These are phyloP conservation scores for Inga leiocalycina DNA, from an alignment of 306 rosid genomes.

Conservation along the genomic window DNA sequence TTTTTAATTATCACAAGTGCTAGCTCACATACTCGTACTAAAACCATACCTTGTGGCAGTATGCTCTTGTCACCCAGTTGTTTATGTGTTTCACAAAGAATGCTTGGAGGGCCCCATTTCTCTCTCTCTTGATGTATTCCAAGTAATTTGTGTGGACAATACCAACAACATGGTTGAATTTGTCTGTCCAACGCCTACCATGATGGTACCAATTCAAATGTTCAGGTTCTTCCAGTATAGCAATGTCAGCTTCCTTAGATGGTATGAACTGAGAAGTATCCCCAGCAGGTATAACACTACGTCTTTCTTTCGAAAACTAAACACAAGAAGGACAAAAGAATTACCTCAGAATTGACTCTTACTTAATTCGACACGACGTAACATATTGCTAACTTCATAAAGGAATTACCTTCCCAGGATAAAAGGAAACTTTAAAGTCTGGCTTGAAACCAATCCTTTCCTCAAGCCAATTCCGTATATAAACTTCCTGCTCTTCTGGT, in stretches of 20 bases:
- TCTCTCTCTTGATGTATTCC: slow-evolving; percentile 95
- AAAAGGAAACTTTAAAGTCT: slow-evolving; percentile 89
- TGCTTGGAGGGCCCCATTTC: slow-evolving; percentile 91
- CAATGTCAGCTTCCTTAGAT: slow-evolving; percentile 91
- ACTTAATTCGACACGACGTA: slow-evolving; percentile 16
- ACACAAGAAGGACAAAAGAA: slow-evolving; percentile 25
- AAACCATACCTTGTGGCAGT: slow-evolving; percentile 79
- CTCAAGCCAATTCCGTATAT: slow-evolving; percentile 96
- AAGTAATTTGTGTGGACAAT: slow-evolving; percentile 95
- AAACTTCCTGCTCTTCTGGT: slow-evolving; percentile 91
- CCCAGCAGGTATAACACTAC: slow-evolving; percentile 96
- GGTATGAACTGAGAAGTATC: slow-evolving; percentile 93
- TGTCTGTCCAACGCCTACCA: slow-evolving; percentile 93
- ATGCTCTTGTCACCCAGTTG: slow-evolving; percentile 89
- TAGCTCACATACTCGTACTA: slow-evolving; percentile 9
- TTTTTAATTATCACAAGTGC: slow-evolving; percentile 24
- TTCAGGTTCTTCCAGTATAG: slow-evolving; percentile 95
- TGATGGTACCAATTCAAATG: slow-evolving; percentile 99
- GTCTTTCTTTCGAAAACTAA: slow-evolving; percentile 81
- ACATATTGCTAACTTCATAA: slow-evolving; percentile 26
- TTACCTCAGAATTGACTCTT: slow-evolving; percentile 35
- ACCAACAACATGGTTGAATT: slow-evolving; percentile 97
- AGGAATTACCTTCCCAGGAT: slow-evolving; percentile 88
- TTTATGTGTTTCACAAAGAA: slow-evolving; percentile 95
- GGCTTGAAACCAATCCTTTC: slow-evolving; percentile 93